Evolutionary conservation across 106 monocot species (phyloP), one percentile per base, ranked within the genome.

Genomic region (Dactylorhiza incarnata): DNA sequence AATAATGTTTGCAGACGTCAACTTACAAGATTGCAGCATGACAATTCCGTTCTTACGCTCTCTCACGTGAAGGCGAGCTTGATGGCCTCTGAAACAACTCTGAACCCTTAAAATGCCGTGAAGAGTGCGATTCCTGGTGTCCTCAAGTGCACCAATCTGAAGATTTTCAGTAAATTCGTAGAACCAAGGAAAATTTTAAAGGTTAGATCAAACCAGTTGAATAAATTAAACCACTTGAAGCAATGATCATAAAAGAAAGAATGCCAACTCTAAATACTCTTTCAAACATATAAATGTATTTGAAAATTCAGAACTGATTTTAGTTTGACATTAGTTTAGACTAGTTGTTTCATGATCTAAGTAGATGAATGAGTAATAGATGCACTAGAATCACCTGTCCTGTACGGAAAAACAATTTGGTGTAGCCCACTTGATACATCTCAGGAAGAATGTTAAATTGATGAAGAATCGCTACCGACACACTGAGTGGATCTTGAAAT

Each of bases 391-490:
- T 80, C 43, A 94, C 99, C 94, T 99, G 99, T 77, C 99, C 99
- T 74, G 99, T 94, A 69, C 99, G 90, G 81, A 99, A 99, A 76
- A 94, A 99, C 49, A 99, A 85, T 73, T 99, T 99, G 76, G 99
- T 99, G 77, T 92, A 99, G 48, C 99, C 99, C 84, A 94, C 94
- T 88, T 92, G 99, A 84, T 99, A 99, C 99, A 99, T 99, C 81
- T 99, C 99, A 25, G 99, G 99, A 76, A 94, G 86, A 80, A 99
- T 89, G 78, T 92, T 92, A 65, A 94, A 99, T 52, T 99, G 99
- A 23, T 94, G 89, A 83, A 99, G 99, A 79, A 99, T 94, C 43
- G 94, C 94, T 24, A 99, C 90, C 22, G 99, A 99, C 46, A 99
- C 92, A 81, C 89, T 94, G 15, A 99, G 80, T 23, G 99, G 94